These are phyloP conservation scores for Ustilaginoidea virens DNA, from an alignment of 2,329 filamentous ascomycete genomes.

Conservation along the genomic window DNA sequence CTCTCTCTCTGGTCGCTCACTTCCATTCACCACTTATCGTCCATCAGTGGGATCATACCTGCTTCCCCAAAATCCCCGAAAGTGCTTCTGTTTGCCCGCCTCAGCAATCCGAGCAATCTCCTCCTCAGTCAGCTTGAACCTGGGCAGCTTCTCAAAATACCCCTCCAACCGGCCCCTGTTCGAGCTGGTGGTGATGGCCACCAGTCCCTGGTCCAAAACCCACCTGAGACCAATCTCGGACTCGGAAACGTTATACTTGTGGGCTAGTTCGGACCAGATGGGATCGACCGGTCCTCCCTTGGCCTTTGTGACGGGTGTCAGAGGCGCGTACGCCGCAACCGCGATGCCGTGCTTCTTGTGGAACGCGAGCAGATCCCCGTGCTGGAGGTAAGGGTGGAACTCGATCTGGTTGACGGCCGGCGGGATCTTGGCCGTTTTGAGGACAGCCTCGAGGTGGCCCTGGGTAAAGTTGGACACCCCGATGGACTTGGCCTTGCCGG, in stretches of 20 bases:
- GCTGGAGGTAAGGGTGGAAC: constrained; percentile 61
- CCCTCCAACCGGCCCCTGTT: constrained; percentile 40
- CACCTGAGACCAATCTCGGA: constrained; percentile 44
- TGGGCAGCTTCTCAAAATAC: constrained; percentile 33
- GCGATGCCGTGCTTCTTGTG: constrained; percentile 42
- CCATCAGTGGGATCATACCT: constrained; percentile 36
- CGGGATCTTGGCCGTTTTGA: constrained; percentile 41
- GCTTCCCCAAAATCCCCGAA: constrained; percentile 40
- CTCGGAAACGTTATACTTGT: constrained; percentile 41
- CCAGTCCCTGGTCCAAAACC: constrained; percentile 42
- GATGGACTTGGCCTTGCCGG: constrained; percentile 52
- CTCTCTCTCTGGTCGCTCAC: background rate
- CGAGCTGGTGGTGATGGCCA: constrained; percentile 43
- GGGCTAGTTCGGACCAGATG: constrained; percentile 32
- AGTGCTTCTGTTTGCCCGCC: constrained; percentile 44
- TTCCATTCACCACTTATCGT: constrained; percentile 9
- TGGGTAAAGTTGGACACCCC: constrained; percentile 63
- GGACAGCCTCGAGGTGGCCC: constrained; percentile 36
- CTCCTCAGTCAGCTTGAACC: constrained; percentile 41
- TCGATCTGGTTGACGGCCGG: constrained; percentile 73
- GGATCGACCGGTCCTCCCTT: constrained; percentile 36
- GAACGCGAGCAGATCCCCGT: constrained; percentile 41
- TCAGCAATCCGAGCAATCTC: constrained; percentile 42
- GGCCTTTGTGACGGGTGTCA: constrained; percentile 33
- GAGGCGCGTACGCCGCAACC: constrained; percentile 37